Percentiles rank a stretch among this genome's conserved stretches.
These are phyloP conservation scores for Lepidium campestre DNA, from an alignment of 441 rosid genomes.

Conservation along the genomic window DNA sequence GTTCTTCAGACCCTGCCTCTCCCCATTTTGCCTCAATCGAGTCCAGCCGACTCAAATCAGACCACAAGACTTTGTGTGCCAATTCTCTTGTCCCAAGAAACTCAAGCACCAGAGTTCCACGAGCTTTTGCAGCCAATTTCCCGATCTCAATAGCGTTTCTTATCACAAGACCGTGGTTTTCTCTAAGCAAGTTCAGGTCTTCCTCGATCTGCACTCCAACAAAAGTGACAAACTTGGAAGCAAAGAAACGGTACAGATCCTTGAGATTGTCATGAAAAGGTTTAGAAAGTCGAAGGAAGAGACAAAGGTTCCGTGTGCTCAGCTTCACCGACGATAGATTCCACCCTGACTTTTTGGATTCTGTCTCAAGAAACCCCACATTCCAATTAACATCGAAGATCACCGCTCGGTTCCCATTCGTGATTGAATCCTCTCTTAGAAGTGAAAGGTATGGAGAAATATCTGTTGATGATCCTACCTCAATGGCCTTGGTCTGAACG, in stretches of 20 bases:
- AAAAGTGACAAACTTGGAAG: slow-evolving; percentile 28
- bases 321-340: slow-evolving; percentile 22
- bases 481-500: slow-evolving; percentile 23
- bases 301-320: slow-evolving; percentile 22
- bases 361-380: background rate
- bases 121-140: slow-evolving; percentile 19
- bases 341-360: slow-evolving; percentile 9
- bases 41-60: slow-evolving; percentile 26
- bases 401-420: slow-evolving; percentile 16
- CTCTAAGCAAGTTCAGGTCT: slow-evolving; percentile 22
- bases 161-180: slow-evolving; percentile 22
- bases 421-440: slow-evolving; percentile 19
- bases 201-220: slow-evolving; percentile 27
- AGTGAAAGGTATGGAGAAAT: slow-evolving; percentile 25
- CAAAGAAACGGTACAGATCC: slow-evolving; percentile 25
- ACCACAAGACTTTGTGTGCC: slow-evolving; percentile 24
- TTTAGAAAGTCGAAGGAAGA: slow-evolving; percentile 15
- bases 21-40: slow-evolving; percentile 26
- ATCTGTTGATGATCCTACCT: slow-evolving; percentile 17
- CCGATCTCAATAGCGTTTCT: slow-evolving; percentile 18
- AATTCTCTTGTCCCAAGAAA: slow-evolving; percentile 28
- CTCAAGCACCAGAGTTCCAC: slow-evolving; percentile 22
- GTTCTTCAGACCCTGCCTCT: slow-evolving; percentile 6
- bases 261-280: slow-evolving; percentile 18
- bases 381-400: slow-evolving; percentile 21